These are phyloP conservation scores for Phytophthora kernoviae DNA, from an alignment of 352 stramenopile genomes.

Conservation along the genomic window DNA sequence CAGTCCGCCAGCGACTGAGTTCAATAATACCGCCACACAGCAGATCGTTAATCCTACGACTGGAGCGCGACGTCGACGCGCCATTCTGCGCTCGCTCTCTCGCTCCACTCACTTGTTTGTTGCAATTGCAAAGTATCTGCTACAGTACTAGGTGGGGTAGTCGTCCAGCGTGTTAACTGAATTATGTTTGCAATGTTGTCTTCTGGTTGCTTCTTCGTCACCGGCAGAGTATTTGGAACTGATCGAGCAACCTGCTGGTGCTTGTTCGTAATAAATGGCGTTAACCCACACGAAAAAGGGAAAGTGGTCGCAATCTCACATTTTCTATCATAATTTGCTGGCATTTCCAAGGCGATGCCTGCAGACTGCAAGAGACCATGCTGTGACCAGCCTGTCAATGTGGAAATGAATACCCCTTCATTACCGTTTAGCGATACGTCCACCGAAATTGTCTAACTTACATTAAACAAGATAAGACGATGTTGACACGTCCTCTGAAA, in stretches of 20 bases:
- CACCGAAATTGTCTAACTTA: too few species aligned
- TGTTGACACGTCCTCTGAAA: constrained; percentile 11
- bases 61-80: constrained; percentile 18
- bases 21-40: constrained; percentile 1
- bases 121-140: constrained; percentile 17
- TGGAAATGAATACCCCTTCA: constrained; percentile 22
- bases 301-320: constrained; percentile 9
- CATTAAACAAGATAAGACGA: neutral
- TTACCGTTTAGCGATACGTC: too few species aligned
- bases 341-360: too few species aligned
- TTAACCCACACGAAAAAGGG: constrained; percentile 12
- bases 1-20: constrained; percentile 12
- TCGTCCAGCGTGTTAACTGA: constrained; percentile 8
- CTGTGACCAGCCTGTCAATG: neutral
- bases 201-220: constrained; percentile 10
- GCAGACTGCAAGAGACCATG: neutral
- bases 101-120: constrained; percentile 1
- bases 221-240: constrained; percentile 31
- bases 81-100: constrained; percentile 21
- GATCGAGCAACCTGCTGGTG: constrained; percentile 9
- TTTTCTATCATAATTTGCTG: constrained; percentile 1
- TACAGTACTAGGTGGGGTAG: too few species aligned
- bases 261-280: too few species aligned
- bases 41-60: constrained; percentile 5
- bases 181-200: neutral